Evolutionary conservation across 2,329 filamentous ascomycete species (phyloP), one percentile per base, ranked within the genome.

Genomic region (Trichoderma sp.): DNA sequence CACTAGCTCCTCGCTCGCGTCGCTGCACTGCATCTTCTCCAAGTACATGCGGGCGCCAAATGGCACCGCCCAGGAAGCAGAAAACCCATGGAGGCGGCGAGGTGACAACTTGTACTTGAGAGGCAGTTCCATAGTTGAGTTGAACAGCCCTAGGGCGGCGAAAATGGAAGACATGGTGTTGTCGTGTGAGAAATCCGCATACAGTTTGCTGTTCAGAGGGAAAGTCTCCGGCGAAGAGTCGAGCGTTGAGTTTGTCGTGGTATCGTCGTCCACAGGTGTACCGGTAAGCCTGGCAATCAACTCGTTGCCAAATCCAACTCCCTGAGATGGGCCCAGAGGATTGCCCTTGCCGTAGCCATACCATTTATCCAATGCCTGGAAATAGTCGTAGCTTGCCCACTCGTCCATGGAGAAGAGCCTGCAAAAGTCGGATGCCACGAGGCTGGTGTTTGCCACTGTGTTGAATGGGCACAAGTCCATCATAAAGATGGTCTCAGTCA

Each of bases 391-490:
- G 72, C 87, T 83, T 43, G 84, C 82, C 93, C 93, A 97, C 81
- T 97, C 94, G 1, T 86, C 80, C 15, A 85, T 79, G 0, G 88
- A 90, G 82, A 97, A 97, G 30, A 97, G 84, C 15, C 80, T 79
- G 81, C 95, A 98, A 82, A 97, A 97, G 0, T 85, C 83, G 0
- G 93, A 94, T 11, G 91, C 79, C 1, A 74, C 75, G 1, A 72
- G 74, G 5, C 86, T 82, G 0, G 81, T 78, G 6, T 88, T 84
- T 9, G 91, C 89, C n/a, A 97, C 89, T 0, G 93, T 95, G 75
- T 92, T 87, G 82, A 94, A 97, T 0, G 95, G 91, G 77, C 95
- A 98, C 73, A 97, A 85, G 76, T 97, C 94, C 94, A 98, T 97
- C 39, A 98, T 79, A 71, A 87, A 88, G 71, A 94, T 84, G 1